Evolutionary conservation across 345 rosid genomes (phyloP).

Genomic region (Murraya koenigii): DNA sequence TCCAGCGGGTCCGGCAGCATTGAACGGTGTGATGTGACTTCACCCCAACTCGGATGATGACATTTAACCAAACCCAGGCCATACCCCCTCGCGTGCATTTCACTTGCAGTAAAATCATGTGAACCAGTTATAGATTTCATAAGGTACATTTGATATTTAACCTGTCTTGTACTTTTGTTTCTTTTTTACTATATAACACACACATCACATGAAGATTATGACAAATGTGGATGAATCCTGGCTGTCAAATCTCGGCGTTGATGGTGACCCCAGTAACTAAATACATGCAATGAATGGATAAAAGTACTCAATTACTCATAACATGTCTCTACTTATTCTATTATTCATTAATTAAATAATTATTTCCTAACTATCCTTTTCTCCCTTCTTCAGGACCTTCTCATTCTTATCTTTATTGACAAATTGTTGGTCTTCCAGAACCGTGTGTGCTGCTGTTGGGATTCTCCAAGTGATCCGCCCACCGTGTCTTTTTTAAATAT

Average conservation of each 20-base stretch:
- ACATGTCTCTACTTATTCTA: background rate
- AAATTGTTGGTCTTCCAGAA: background rate
- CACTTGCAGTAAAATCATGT: conserved; percentile 7
- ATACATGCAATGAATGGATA: background rate
- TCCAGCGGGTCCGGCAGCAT: background rate
- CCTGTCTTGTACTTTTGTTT: background rate
- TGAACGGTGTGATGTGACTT: background rate
- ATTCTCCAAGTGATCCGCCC: background rate
- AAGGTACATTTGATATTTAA: background rate
- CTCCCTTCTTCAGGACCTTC: background rate
- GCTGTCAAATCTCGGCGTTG: background rate
- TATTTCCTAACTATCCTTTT: background rate
- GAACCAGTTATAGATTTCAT: background rate
- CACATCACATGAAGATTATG: background rate
- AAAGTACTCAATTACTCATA: background rate
- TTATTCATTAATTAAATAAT: background rate
- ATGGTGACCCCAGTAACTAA: background rate
- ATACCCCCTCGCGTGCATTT: background rate
- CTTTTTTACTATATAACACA: background rate
- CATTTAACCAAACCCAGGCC: too few relatives aligned
- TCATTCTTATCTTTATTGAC: background rate
- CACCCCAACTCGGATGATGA: background rate
- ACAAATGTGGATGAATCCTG: background rate
- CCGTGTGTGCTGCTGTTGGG: background rate
- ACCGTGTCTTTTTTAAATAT: background rate